Base-by-base conservation (phyloP, 345 rosid genomes). In the Pugionium cornutum region DNA sequence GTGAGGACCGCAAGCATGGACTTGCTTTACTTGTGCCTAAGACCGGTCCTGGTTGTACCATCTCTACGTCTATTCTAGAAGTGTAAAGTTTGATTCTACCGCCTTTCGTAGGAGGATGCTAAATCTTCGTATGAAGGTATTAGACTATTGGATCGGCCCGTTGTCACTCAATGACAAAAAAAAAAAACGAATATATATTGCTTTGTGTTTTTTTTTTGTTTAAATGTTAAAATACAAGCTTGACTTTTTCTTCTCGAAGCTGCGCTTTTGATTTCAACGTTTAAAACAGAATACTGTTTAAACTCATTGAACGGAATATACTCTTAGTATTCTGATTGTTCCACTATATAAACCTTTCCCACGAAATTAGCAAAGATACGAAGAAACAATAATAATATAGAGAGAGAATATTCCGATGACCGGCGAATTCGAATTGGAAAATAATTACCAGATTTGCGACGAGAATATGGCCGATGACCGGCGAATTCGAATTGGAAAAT, bases 391-490 rank as follows among this genome's bases (percentile, higher is more conserved):
- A 1, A 49, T 9, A 44, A 49, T 30, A 30, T 1, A 0, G 0
- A 63, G 45, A 42, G 4, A 41, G 71, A 66, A 67, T 45, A 67
- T 40, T 18, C 18, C 18, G 18, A 18, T 18, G 18, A 51, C 32
- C 50, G 69, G 78, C 77, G 72, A 75, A 52, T 70, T 81, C 31
- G 66, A 79, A 26, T 34, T 83, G 18, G 73, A 56, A 69, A 66
- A 76, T 63, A 81, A 72, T 57, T 84, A 87, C 84, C 82, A 79
- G 49, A 31, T 82, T 33, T 68, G 80, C 62, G 92, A 81, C 37
- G 4, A 41, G 71, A 66, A 67, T 45, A 67, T 40, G 0, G 0
- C 18, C 18, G 18, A 18, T 18, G 18, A 51, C 32, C 50, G 69
- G 78, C 77, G 72, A 75, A 52, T 70, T 81, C 31, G 66, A 79